Base-by-base conservation (phyloP, 306 rosid genomes). In the Argentina anserina region DNA sequence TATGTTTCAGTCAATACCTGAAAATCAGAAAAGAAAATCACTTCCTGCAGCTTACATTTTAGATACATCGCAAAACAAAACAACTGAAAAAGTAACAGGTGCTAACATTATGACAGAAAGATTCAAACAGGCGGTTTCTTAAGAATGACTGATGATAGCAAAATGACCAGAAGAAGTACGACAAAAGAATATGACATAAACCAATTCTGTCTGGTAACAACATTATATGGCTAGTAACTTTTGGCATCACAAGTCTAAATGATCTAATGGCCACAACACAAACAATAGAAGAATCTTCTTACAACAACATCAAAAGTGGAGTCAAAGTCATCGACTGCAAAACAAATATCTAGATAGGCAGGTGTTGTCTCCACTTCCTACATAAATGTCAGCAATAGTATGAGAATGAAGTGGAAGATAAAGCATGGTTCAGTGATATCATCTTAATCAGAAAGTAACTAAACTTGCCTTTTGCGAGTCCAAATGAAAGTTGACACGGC, bases 281-380 rank as follows among this genome's bases (percentile, higher is more conserved):
- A 7, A 73, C 28, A 21, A 52, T 59, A 72, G 42, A 28, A 58
- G 21, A 64, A 13, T 50, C 28, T 36, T 40, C 18, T 86, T 88
- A 94, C 99, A 97, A 94, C 96, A 23, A 96, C 95, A 91, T 88
- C 99, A 84, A 91, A 94, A 33, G 99, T 94, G 74, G 99, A 94
- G 86, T 94, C 99, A 56, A 94, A 94, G 91, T 94, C 99, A 79
- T 94, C 96, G 58, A 94, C 84, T 28, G 99, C 96, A 84, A 94
- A 94, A 78, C 96, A 94, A 68, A 94, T 90, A 83, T 94, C 99
- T 14, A 97, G 99, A 91, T 94, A 94, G 39, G 99, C 99, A 64
- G 99, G 96, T 59, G 92, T 85, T 12, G 99, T 94, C 89, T 94
- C 97, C 80, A 86, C 97, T 88, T 91, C 99, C 99, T 94, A 76